Percentiles rank a stretch among this genome's conserved stretches.
phyloP scores from a whole-genome alignment of 192 early-diverging fungal species.

The Podila epicladia region DNA sequence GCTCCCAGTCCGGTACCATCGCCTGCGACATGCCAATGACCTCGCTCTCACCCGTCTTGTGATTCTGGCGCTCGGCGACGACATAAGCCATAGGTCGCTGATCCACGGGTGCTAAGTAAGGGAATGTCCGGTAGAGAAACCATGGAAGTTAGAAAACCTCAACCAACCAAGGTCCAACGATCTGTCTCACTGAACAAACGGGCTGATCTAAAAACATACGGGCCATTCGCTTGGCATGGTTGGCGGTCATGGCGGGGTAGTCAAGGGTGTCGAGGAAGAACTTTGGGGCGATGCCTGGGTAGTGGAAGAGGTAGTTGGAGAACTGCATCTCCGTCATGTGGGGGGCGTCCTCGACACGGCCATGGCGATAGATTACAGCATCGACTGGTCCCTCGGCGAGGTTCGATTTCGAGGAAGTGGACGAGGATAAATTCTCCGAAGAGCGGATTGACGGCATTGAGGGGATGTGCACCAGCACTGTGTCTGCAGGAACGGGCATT shows the following conservation, averaged over 20 bases:
- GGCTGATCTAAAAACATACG: conserved; percentile 19
- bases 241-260: conserved; percentile 8
- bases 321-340: conserved; percentile 42
- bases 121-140: neutral
- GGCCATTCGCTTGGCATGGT: conserved; percentile 23
- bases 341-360: conserved; percentile 24
- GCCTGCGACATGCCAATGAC: conserved; percentile 43
- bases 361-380: conserved; percentile 34
- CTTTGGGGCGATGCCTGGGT: neutral
- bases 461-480: conserved; percentile 13
- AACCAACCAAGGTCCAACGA: neutral
- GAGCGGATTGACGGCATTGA: conserved; percentile 12
- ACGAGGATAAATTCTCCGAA: neutral
- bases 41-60: conserved; percentile 8
- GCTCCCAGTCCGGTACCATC: conserved; percentile 34
- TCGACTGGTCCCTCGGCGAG: conserved; percentile 2
- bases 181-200: neutral
- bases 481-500: neutral
- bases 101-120: conserved; percentile 22
- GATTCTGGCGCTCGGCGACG: conserved; percentile 18
- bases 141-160: neutral
- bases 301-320: conserved; percentile 41
- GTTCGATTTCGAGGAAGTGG: conserved; percentile 1
- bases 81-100: conserved; percentile 35
- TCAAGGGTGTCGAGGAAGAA: conserved; percentile 22